Evolutionary conservation across 2,329 filamentous ascomycete genomes (phyloP).

Genomic region (Ophiocordyceps camponoti-leonardi): DNA sequence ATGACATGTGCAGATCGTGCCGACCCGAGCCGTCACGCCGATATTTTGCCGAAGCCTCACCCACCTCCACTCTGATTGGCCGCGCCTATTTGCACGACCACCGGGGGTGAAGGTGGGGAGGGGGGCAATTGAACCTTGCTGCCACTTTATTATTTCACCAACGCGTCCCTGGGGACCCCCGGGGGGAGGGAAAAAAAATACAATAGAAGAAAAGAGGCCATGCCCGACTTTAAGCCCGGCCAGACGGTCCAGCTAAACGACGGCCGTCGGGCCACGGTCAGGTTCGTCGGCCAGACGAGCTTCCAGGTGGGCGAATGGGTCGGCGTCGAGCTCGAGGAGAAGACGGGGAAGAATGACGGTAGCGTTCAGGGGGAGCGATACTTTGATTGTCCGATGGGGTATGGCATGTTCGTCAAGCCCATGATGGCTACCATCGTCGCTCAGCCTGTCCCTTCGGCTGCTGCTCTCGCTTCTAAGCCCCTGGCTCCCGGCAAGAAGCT

Average conservation of each 20-base stretch:
- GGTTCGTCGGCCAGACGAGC: conserved; percentile 62
- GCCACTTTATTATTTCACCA: no score
- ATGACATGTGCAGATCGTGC: no score
- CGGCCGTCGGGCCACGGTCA: conserved; percentile 58
- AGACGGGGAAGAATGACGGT: conserved; percentile 84
- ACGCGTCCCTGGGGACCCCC: no score
- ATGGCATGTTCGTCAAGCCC: conserved; percentile 73
- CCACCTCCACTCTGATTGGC: background rate
- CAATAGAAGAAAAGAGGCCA: conserved; percentile 13
- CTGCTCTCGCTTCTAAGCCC: background rate
- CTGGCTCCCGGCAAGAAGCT: no score
- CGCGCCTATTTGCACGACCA: conserved; percentile 1
- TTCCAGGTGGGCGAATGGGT: conserved; percentile 80
- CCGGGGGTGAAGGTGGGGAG: no score
- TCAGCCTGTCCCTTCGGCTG: conserved; percentile 16
- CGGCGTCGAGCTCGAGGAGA: conserved; percentile 70
- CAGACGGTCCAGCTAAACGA: conserved; percentile 67
- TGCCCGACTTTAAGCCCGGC: conserved; percentile 45
- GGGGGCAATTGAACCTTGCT: no score
- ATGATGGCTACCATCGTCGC: conserved; percentile 45
- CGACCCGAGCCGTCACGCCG: no score
- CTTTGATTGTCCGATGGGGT: conserved; percentile 64
- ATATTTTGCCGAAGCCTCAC: no score
- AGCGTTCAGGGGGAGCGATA: conserved; percentile 76
- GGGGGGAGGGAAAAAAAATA: no score